Conservation (phyloP, 2,329 filamentous ascomycete genomes). For the Orbilia brochopaga region DNA sequence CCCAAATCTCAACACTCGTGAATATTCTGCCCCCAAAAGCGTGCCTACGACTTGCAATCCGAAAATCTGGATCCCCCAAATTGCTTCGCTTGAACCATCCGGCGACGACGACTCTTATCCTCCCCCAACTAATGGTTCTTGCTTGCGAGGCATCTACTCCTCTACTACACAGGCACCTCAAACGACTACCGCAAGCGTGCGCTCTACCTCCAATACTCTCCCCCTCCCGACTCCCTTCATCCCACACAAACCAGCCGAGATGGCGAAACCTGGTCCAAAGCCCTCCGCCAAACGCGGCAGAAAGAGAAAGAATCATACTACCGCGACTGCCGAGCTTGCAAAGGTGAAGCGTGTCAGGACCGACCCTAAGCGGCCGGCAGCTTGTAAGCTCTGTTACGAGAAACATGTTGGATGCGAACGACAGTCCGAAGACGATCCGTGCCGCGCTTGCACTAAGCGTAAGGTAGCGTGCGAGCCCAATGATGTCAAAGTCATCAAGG, state of each 20-base stretch:
- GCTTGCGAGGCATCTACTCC: too few species aligned
- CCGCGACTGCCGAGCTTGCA: not conserved
- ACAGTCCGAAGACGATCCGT: slow-evolving; percentile 8
- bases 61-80: not conserved
- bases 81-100: not conserved
- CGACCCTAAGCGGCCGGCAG: slow-evolving; percentile 20
- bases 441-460: slow-evolving; percentile 19
- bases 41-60: not conserved
- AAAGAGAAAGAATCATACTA: slow-evolving; percentile 17
- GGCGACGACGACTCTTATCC: not conserved
- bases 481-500: slow-evolving; percentile 30
- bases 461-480: slow-evolving; percentile 19
- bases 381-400: slow-evolving; percentile 39
- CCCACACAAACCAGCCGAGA: not conserved
- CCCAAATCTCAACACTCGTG: not conserved
- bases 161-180: too few species aligned
- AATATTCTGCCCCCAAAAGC: slow-evolving; percentile 8
- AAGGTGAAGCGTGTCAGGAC: slow-evolving; percentile 21
- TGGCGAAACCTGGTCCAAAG: not conserved
- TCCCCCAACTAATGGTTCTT: not conserved
- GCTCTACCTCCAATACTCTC: not conserved
- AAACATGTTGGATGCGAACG: slow-evolving; percentile 40
- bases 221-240: not conserved
- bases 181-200: too few species aligned
- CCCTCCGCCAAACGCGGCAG: slow-evolving; percentile 1